phyloP scores from a whole-genome alignment of 768 basidiomycete genomes.

The Leccinellum rugosiceps region DNA sequence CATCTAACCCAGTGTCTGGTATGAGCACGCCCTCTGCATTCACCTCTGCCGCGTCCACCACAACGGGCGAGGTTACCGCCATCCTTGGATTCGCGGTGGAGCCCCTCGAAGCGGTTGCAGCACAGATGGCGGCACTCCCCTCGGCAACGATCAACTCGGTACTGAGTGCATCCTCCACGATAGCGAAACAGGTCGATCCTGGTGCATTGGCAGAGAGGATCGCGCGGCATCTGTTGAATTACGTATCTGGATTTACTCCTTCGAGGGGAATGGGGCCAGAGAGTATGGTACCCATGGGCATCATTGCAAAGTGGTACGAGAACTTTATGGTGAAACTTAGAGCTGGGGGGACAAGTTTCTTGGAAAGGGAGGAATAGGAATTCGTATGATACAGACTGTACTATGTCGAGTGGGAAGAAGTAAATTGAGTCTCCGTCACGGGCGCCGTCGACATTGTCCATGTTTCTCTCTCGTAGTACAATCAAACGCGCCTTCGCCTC shows the following conservation, averaged over 20 bases:
- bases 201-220: conserved; percentile 23
- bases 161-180: conserved; percentile 14
- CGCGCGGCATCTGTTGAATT: conserved; percentile 74
- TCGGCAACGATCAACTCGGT: conserved; percentile 23
- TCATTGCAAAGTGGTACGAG: conserved; percentile 73
- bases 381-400: too few species aligned
- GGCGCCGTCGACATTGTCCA: not conserved
- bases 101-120: conserved; percentile 58
- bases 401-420: too few species aligned
- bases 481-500: not conserved
- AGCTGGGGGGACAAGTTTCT: conserved; percentile 57
- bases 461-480: conserved; percentile 9
- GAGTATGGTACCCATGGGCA: conserved; percentile 55
- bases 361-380: conserved; percentile 40
- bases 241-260: conserved; percentile 60
- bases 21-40: conserved; percentile 34
- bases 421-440: not conserved
- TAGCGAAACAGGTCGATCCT: conserved; percentile 10
- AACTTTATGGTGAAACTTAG: conserved; percentile 56
- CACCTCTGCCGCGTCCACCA: conserved; percentile 25
- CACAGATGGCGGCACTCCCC: conserved; percentile 52
- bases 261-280: conserved; percentile 47
- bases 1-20: conserved; percentile 31
- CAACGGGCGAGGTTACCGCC: conserved; percentile 55
- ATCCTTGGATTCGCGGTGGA: conserved; percentile 81